Evolutionary conservation across 140 eudicot species (phyloP), one percentile per base, ranked within the genome.

Genomic region (Ambrosia hybrid): DNA sequence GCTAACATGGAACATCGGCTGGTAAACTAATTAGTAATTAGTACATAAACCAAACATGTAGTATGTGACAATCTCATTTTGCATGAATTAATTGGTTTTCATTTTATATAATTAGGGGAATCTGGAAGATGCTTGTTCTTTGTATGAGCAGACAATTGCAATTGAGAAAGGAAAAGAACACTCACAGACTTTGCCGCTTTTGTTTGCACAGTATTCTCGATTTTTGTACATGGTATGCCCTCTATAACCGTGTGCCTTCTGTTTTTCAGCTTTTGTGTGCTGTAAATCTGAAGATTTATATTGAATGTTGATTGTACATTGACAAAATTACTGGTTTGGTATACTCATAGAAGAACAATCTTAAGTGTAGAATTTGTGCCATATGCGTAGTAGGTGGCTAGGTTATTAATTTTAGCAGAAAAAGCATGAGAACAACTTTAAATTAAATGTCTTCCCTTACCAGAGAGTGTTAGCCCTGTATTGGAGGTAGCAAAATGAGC

Each of bases 151-250:
- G 74, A 93, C 95, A 30, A 90, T 94, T 78, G 90, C 96, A 45
- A 94, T 91, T 68, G 99, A 94, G 81, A 91, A 91, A 73, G 99
- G 97, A 57, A 94, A 94, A 84, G 99, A 94, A 78, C 99, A 91
- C 11, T 94, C 99, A 3, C 96, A 86, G 76, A 78, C 91, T 36
- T 74, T 94, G 71, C 95, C 97, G 6, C 77, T 85, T 82, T 76
- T 94, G 81, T 85, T 84, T 75, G 97, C 96, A 17, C 99, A 94
- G 70, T 94, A 91, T 71, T 87, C 97, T 41, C 89, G 97, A 53
- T 94, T 90, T 74, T 73, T 90, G 55, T 84, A 67, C 78, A 58
- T 94, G 99, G 99, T 94, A 83, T 10, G 83, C 73, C 68, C 67
- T 49, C 48, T 64, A 72, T 53, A 53, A 43, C 15, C 49, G 13